These are phyloP conservation scores for Cystobasidiaceae sp. DNA, from an alignment of 1,284 basidiomycete genomes.

Conservation along the genomic window DNA sequence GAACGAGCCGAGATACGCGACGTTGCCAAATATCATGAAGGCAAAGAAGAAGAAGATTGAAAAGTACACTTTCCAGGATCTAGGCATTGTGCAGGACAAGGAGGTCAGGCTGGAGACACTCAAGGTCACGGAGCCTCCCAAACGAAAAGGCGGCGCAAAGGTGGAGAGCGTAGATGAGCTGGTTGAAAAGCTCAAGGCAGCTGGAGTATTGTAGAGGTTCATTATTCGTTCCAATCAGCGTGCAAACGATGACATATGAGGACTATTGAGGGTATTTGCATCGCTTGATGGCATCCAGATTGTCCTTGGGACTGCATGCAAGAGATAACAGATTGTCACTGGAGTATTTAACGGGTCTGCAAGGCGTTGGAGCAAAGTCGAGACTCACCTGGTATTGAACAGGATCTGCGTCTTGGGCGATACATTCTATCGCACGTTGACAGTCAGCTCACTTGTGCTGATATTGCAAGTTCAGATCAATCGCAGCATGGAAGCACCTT, in stretches of 20 bases:
- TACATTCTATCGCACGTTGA: neutral
- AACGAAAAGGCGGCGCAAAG: slow-evolving; percentile 87
- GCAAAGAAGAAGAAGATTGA: slow-evolving; percentile 98
- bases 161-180: slow-evolving; percentile 81
- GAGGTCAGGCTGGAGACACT: slow-evolving; percentile 75
- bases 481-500: neutral
- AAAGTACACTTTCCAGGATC: slow-evolving; percentile 72
- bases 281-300: neutral
- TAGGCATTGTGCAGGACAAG: slow-evolving; percentile 66
- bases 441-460: neutral
- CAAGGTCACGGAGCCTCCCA: slow-evolving; percentile 85
- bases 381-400: slow-evolving; percentile 17
- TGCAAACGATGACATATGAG: neutral
- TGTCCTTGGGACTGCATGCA: slow-evolving; percentile 6
- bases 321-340: too few relatives aligned
- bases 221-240: too few relatives aligned
- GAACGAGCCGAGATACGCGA: slow-evolving; percentile 86
- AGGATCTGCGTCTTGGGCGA: slow-evolving; percentile 7
- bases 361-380: neutral
- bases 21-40: slow-evolving; percentile 56
- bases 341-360: neutral
- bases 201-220: slow-evolving; percentile 67
- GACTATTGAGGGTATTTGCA: slow-evolving; percentile 1
- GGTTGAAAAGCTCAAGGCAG: slow-evolving; percentile 82
- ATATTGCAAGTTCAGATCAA: neutral